A percentile compares a stretch with the other conserved stretches of the same genome.
These are phyloP conservation scores for Rubia tinctorum DNA, from an alignment of 305 asterid species.

Conservation along the genomic window DNA sequence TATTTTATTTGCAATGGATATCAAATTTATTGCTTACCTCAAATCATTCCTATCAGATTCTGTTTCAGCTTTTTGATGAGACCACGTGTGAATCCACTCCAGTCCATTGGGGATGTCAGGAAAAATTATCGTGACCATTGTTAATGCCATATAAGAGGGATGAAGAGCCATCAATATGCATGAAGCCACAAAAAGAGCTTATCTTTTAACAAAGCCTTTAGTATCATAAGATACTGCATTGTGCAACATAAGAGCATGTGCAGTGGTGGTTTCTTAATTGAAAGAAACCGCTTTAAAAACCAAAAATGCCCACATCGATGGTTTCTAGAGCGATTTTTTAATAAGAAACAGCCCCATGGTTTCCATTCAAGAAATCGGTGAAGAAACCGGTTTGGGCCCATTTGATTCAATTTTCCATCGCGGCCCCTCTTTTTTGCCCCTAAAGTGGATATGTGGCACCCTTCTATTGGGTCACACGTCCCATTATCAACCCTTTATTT, in stretches of 20 bases:
- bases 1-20: not conserved
- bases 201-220: slow-evolving; percentile 85
- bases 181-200: slow-evolving; percentile 88
- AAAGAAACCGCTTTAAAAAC: not conserved
- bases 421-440: too few relatives aligned
- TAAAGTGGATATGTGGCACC: too few relatives aligned
- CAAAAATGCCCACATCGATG: too few relatives aligned
- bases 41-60: slow-evolving; percentile 84
- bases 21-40: slow-evolving; percentile 38
- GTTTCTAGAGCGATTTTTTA: too few relatives aligned
- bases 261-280: not conserved
- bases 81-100: slow-evolving; percentile 86
- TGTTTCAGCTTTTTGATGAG: slow-evolving; percentile 67
- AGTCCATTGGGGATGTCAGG: slow-evolving; percentile 67
- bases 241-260: slow-evolving; percentile 18
- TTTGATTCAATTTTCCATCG: too few relatives aligned
- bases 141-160: slow-evolving; percentile 90
- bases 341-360: too few relatives aligned
- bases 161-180: slow-evolving; percentile 77
- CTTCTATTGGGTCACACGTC: too few relatives aligned
- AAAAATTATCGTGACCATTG: slow-evolving; percentile 54
- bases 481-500: too few relatives aligned
- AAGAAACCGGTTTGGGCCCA: too few relatives aligned
- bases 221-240: slow-evolving; percentile 74
- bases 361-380: too few relatives aligned